phyloP scores from a whole-genome alignment of 495 filamentous ascomycete species.

The Aspergillus heteromorphus region DNA sequence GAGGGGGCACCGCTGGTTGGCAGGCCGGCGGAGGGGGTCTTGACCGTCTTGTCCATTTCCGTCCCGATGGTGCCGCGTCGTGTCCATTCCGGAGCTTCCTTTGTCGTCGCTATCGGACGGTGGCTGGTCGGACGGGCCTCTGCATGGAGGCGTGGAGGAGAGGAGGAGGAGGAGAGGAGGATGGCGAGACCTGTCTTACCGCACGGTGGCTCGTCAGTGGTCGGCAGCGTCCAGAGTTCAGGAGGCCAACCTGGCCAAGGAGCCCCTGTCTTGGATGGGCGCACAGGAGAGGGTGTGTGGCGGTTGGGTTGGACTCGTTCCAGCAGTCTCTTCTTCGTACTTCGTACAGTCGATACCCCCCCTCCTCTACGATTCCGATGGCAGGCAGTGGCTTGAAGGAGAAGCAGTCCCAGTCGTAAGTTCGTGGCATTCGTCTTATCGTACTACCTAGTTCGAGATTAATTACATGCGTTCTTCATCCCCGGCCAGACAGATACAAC shows the following conservation, averaged over 20 bases:
- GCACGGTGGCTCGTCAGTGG: not conserved
- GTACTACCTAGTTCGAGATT: too few species aligned
- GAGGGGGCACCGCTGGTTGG: not conserved
- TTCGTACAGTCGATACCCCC: too few species aligned
- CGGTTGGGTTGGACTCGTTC: not conserved
- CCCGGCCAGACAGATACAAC: too few species aligned
- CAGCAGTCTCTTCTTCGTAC: too few species aligned
- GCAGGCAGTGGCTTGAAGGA: too few species aligned
- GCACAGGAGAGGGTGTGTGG: not conserved
- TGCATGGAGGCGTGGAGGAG: not conserved
- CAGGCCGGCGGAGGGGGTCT: not conserved
- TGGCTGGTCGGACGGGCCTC: not conserved
- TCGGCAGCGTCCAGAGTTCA: not conserved
- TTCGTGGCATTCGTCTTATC: too few species aligned
- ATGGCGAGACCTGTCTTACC: not conserved
- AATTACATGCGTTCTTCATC: too few species aligned
- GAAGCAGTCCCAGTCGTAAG: too few species aligned
- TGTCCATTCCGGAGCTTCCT: not conserved
- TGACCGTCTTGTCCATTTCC: not conserved
- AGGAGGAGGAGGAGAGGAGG: not conserved
- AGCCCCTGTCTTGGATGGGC: not conserved
- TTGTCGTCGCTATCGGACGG: not conserved
- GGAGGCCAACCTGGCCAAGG: not conserved
- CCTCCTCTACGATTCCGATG: too few species aligned
- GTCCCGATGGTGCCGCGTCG: not conserved